A percentile compares a stretch with the other conserved stretches of the same genome.
Evolutionary conservation across 805 yeast genomes (phyloP).

Genomic region (Martiniozyma abietophila): DNA sequence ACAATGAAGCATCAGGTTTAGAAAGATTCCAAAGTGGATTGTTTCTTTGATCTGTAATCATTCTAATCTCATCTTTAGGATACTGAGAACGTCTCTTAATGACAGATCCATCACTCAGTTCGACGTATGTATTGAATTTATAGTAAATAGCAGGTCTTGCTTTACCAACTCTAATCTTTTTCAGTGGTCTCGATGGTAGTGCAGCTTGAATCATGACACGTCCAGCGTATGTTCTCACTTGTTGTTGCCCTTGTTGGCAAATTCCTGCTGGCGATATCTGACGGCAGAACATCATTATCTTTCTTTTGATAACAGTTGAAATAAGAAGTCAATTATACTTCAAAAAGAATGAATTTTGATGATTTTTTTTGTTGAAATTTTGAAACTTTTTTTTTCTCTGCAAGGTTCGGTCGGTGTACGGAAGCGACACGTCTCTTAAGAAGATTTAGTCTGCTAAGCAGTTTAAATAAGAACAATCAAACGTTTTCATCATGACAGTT

Average conservation of each 20-base stretch:
- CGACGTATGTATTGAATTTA: slow-evolving; percentile 83
- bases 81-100: slow-evolving; percentile 72
- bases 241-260: too few species aligned
- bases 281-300: too few species aligned
- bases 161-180: slow-evolving; percentile 66
- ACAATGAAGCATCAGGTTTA: slow-evolving; percentile 62
- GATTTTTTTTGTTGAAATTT: too few species aligned
- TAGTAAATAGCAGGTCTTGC: slow-evolving; percentile 91
- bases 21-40: slow-evolving; percentile 84
- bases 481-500: slow-evolving; percentile 4
- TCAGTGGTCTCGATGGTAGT: slow-evolving; percentile 46
- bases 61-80: slow-evolving; percentile 78
- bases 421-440: too few species aligned
- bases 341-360: too few species aligned
- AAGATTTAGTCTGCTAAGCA: too few species aligned
- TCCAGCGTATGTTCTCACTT: slow-evolving; percentile 22
- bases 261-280: too few species aligned
- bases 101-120: slow-evolving; percentile 91
- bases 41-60: slow-evolving; percentile 84
- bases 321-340: too few species aligned
- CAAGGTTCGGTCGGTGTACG: too few species aligned
- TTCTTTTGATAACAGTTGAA: too few species aligned
- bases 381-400: too few species aligned
- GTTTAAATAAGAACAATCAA: too few species aligned
- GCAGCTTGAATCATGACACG: slow-evolving; percentile 22